Base-by-base conservation (phyloP, 768 basidiomycete genomes). In the Lactarius sp. region DNA sequence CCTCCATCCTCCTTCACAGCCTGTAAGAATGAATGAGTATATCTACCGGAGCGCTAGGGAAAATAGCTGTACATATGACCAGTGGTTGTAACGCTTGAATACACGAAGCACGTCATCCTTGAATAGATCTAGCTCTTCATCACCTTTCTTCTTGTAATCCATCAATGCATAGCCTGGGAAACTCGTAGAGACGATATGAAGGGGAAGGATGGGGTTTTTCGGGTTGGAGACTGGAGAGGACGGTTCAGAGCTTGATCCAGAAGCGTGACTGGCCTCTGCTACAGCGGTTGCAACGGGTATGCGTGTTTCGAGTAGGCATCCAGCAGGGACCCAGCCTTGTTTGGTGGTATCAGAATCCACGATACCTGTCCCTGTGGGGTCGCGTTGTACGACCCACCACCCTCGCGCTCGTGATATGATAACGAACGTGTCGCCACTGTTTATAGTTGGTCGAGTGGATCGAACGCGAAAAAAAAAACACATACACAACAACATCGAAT, bases 371-470 rank as follows among this genome's bases (percentile, higher is more conserved):
- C 94, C 94, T 41, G 84, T 85, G 36, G 90, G 90, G 74, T 99
- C 97, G 39, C 91, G 86, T 72, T 98, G 95, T 4, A 98, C 97
- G 39, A 98, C 91, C 94, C 96, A 99, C 97, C 97, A 99, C 1
- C 97, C 96, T 60, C 95, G 87, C n/a, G 94, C 88, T 58, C 95
- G 86, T 59, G 92, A 92, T 47, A 94, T 77, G 66, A 98, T 95
- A 66, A 96, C 85, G 75, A 94, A 98, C 1, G 94, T 94, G 71
- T 95, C 92, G 46, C 93, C 94, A 16, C 93, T 95, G 59, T 16
- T 49, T 60, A 37, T 37, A 12, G 47, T 55, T 52, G 16, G 64
- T 22, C 42, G 44, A 14, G 33, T 50, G 36, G 69, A 44, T 69
- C 66, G 60, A 34, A 64, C 20, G 68, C 37, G 22, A 44, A 46